Conservation (phyloP, 345 rosid species). For the Eucalyptus microcorys region DNA sequence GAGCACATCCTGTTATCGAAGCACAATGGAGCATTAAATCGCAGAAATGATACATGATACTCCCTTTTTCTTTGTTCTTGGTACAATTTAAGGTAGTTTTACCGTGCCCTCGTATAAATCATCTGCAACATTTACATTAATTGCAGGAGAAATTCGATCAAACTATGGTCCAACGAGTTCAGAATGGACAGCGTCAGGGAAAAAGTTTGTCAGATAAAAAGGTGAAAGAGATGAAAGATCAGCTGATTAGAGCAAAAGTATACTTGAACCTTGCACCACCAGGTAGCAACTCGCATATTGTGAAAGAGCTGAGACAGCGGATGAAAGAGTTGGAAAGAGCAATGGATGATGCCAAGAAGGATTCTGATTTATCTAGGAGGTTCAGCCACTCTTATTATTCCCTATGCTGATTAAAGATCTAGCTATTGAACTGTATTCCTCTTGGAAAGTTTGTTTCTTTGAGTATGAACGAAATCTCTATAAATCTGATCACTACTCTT, state of each 20-base stretch:
- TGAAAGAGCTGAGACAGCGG: conserved; percentile 59
- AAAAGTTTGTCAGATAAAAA: conserved; percentile 34
- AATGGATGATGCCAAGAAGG: conserved; percentile 44
- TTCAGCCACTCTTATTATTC: conserved; percentile 1
- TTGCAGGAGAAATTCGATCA: conserved; percentile 20
- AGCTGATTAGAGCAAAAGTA: conserved; percentile 64
- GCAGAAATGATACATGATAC: neutral
- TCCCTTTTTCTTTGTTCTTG: neutral
- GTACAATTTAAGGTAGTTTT: neutral
- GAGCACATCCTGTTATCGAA: neutral
- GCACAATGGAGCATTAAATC: neutral
- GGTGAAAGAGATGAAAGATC: conserved; percentile 70
- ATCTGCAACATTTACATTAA: neutral
- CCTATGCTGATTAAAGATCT: neutral
- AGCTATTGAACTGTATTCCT: neutral
- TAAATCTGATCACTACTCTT: neutral
- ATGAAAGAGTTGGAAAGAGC: conserved; percentile 65
- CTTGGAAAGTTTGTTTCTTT: neutral
- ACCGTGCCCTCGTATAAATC: neutral
- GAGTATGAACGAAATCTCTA: neutral
- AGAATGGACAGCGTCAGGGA: conserved; percentile 7
- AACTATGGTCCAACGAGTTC: conserved; percentile 9
- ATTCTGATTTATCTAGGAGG: conserved; percentile 75
- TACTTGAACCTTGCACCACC: conserved; percentile 54
- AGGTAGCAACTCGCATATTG: conserved; percentile 60